These are phyloP conservation scores for Solanum boliviense DNA, from an alignment of 257 asterid genomes.

Conservation along the genomic window DNA sequence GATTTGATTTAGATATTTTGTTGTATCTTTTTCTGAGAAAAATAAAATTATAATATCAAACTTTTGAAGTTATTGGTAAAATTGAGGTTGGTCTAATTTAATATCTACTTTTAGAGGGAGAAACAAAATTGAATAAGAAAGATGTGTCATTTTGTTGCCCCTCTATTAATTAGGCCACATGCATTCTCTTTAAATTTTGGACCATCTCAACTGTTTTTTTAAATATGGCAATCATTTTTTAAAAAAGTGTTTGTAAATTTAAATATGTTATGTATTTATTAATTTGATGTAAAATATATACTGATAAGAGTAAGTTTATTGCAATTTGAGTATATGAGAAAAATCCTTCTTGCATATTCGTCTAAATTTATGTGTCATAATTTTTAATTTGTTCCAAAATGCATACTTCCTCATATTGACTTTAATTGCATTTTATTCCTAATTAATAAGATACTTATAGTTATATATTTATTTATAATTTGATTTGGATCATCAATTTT, in stretches of 20 bases:
- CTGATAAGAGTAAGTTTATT: rapidly evolving
- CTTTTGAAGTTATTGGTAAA: not conserved
- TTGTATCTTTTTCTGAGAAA: too few species aligned
- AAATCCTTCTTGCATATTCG: rapidly evolving
- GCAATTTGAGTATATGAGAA: too few species aligned
- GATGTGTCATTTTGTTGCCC: not conserved
- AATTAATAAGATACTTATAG: not conserved
- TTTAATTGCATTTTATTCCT: not conserved
- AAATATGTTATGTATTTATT: not conserved
- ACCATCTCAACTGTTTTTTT: not conserved
- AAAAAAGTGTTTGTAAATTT: not conserved
- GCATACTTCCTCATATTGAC: not conserved
- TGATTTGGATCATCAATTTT: not conserved
- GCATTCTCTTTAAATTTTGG: not conserved
- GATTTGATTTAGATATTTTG: not conserved
- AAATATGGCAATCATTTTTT: not conserved
- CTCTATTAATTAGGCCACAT: not conserved
- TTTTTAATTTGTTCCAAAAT: not conserved
- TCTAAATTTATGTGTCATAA: not conserved
- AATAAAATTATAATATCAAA: not conserved
- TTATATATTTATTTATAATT: not conserved
- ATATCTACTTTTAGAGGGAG: not conserved
- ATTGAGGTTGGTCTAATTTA: not conserved
- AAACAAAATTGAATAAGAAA: not conserved
- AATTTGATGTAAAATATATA: too few species aligned